These are phyloP conservation scores for Colletotrichum truncatum DNA, from an alignment of 2,329 filamentous ascomycete genomes.

Conservation along the genomic window DNA sequence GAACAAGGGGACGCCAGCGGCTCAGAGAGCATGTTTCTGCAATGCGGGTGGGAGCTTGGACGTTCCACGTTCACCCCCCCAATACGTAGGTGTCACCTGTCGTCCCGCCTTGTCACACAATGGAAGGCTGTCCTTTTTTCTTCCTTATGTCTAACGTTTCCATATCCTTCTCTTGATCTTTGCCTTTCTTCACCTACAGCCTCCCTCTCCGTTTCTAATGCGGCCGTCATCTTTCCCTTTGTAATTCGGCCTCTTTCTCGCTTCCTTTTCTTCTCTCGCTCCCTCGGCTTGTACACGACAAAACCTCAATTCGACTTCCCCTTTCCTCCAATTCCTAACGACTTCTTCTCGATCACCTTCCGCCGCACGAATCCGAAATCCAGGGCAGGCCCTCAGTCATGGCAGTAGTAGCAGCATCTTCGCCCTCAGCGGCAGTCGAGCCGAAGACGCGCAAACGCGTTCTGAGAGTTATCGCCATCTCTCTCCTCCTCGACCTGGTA, in stretches of 20 bases:
- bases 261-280: not conserved
- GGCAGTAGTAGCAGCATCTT: conserved; percentile 13
- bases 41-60: conserved; percentile 20
- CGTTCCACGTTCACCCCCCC: conserved; percentile 13
- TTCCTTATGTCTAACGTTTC: not conserved
- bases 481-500: conserved; percentile 90
- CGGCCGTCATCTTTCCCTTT: not conserved
- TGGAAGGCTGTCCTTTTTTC: conserved; percentile 1
- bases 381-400: conserved; percentile 25
- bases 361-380: not conserved
- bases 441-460: conserved; percentile 77
- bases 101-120: not conserved
- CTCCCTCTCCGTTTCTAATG: not conserved
- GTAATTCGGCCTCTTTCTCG: not conserved
- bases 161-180: not conserved
- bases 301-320: not conserved
- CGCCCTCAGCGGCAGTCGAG: conserved; percentile 56
- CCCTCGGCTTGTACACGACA: not conserved
- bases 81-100: conserved; percentile 7
- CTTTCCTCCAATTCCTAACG: not conserved
- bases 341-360: not conserved
- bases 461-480: conserved; percentile 87
- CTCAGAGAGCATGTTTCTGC: conserved; percentile 24
- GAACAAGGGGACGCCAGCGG: not conserved
- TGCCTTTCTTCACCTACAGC: not conserved